phyloP scores from a whole-genome alignment of 116 monocot genomes.

The Phalaenopsis hybrid region DNA sequence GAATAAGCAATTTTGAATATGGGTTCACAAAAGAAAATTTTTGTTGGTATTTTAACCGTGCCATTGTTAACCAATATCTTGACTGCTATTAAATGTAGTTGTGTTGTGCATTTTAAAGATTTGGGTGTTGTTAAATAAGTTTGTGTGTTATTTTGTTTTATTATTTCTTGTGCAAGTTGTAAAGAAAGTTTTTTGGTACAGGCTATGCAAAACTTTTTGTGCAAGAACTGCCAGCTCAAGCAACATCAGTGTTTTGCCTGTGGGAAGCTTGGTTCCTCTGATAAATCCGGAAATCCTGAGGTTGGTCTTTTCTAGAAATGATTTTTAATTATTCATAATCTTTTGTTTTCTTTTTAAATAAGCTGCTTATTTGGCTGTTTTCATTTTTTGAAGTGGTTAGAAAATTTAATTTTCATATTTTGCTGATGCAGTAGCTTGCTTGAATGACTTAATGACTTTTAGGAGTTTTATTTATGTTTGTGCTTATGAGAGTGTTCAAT shows the following conservation, averaged over 20 bases:
- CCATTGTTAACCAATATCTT: not conserved
- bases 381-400: not conserved
- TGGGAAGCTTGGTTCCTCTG: slow-evolving; percentile 81
- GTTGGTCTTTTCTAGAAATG: slow-evolving; percentile 13
- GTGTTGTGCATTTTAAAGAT: not conserved
- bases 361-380: not conserved
- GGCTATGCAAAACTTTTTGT: slow-evolving; percentile 65
- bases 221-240: slow-evolving; percentile 62
- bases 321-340: not conserved
- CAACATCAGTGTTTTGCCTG: slow-evolving; percentile 90
- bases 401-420: not conserved
- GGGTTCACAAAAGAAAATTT: not conserved
- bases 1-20: not conserved
- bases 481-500: not conserved
- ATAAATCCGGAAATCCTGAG: slow-evolving; percentile 52
- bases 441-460: not conserved
- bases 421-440: not conserved
- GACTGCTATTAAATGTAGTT: not conserved
- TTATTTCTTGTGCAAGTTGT: not conserved
- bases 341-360: not conserved
- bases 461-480: not conserved
- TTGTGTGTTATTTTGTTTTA: not conserved
- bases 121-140: not conserved
- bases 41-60: not conserved
- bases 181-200: slow-evolving; percentile 13